These are phyloP conservation scores for Erigeron philadelphicus DNA, from an alignment of 140 eudicot genomes.

Conservation along the genomic window DNA sequence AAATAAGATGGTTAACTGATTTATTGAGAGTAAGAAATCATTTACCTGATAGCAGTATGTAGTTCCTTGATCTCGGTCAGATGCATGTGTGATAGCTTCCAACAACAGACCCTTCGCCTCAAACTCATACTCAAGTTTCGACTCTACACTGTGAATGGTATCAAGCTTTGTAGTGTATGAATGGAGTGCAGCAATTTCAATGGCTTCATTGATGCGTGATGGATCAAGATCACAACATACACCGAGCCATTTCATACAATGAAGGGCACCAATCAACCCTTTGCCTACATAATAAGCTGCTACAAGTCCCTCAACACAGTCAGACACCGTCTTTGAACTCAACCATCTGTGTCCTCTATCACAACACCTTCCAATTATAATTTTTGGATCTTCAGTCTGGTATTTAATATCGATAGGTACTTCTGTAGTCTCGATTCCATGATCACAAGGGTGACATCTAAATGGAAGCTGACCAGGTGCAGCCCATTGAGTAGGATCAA, in stretches of 20 bases:
- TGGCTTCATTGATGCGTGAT: slow-evolving; percentile 49
- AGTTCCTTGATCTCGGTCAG: slow-evolving; percentile 27
- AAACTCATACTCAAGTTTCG: slow-evolving; percentile 60
- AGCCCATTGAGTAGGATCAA: slow-evolving; percentile 85
- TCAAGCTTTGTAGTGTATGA: slow-evolving; percentile 43
- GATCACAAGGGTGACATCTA: slow-evolving; percentile 65
- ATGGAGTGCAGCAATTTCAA: slow-evolving; percentile 52
- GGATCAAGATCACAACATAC: slow-evolving; percentile 51
- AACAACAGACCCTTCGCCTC: slow-evolving; percentile 60
- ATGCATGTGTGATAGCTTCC: slow-evolving; percentile 87
- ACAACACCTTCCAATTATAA: slow-evolving; percentile 56
- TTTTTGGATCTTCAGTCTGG: slow-evolving; percentile 42
- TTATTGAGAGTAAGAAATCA: no score
- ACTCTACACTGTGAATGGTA: slow-evolving; percentile 45
- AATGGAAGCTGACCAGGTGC: slow-evolving; percentile 82
- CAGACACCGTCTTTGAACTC: slow-evolving; percentile 77
- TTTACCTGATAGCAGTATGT: slow-evolving; percentile 68
- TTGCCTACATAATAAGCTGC: slow-evolving; percentile 90
- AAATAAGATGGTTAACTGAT: no score
- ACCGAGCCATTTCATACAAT: slow-evolving; percentile 77
- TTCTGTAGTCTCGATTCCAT: slow-evolving; percentile 53
- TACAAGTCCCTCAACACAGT: slow-evolving; percentile 88
- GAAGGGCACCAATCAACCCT: slow-evolving; percentile 67
- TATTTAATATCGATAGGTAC: slow-evolving; percentile 61
- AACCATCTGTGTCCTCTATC: slow-evolving; percentile 91